A percentile compares a stretch with the other conserved stretches of the same genome.
These are phyloP conservation scores for Scheffersomyces stipitis DNA, from an alignment of 805 yeast genomes.

Conservation along the genomic window DNA sequence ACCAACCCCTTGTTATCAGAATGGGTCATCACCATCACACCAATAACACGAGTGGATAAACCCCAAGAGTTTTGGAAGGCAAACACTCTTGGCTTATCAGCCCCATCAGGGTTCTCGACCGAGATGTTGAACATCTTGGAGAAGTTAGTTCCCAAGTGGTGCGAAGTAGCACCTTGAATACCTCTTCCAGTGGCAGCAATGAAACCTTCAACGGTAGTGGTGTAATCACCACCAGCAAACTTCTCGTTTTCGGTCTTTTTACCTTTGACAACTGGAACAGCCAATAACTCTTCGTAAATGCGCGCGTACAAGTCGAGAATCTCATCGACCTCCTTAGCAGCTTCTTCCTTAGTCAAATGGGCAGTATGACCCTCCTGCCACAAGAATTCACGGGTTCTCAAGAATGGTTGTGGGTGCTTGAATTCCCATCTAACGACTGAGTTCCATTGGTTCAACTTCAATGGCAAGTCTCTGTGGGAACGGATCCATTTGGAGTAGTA, in stretches of 20 bases:
- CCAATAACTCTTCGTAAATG: slow-evolving; percentile 86
- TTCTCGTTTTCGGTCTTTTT: slow-evolving; percentile 95
- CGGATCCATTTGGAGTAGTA: slow-evolving; percentile 99
- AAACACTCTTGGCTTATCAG: slow-evolving; percentile 78
- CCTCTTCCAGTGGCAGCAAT: slow-evolving; percentile 99
- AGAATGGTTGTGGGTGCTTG: slow-evolving; percentile 98
- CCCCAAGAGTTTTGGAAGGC: slow-evolving; percentile 99
- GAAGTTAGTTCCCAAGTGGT: slow-evolving; percentile 96
- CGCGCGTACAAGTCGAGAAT: slow-evolving; percentile 84
- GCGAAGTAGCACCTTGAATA: slow-evolving; percentile 99
- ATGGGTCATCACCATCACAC: slow-evolving; percentile 99
- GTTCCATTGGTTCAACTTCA: slow-evolving; percentile 98
- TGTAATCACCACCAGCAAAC: slow-evolving; percentile 96
- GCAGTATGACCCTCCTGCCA: slow-evolving; percentile 99
- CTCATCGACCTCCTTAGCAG: slow-evolving; percentile 77
- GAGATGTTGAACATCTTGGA: slow-evolving; percentile 96
- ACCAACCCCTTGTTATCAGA: slow-evolving; percentile 98
- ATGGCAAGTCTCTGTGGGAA: slow-evolving; percentile 96
- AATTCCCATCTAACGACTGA: slow-evolving; percentile 99
- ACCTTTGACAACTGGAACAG: slow-evolving; percentile 97
- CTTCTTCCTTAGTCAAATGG: slow-evolving; percentile 79
- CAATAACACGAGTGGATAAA: slow-evolving; percentile 94
- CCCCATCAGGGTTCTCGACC: slow-evolving; percentile 93
- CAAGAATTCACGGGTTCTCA: slow-evolving; percentile 97
- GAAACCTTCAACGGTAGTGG: slow-evolving; percentile 95